These are phyloP conservation scores for Primulina tabacum DNA, from an alignment of 257 asterid genomes.

Conservation along the genomic window DNA sequence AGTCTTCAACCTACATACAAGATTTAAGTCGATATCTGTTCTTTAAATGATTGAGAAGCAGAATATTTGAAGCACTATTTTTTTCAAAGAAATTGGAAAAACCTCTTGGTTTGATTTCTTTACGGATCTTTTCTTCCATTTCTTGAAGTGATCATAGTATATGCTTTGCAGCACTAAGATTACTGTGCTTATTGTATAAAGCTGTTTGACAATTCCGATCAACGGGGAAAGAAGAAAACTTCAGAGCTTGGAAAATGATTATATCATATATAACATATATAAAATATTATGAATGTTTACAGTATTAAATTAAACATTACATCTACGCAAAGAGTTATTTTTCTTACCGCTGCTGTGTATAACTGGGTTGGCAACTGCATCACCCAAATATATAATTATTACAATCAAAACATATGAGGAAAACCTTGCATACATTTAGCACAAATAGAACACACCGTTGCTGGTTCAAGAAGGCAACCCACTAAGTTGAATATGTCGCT, in stretches of 20 bases:
- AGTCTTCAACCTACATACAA: constrained; percentile 49
- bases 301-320: no score
- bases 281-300: no score
- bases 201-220: constrained; percentile 41
- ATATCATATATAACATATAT: no score
- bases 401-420: neutral
- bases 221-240: neutral
- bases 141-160: constrained; percentile 60
- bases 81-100: neutral
- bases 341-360: constrained; percentile 82
- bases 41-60: neutral
- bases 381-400: neutral
- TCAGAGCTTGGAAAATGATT: neutral
- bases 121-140: constrained; percentile 31
- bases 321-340: neutral
- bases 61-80: neutral
- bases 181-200: constrained; percentile 63
- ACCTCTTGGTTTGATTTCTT: constrained; percentile 42
- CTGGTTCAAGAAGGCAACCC: constrained; percentile 94
- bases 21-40: neutral
- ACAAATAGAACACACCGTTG: constrained; percentile 51
- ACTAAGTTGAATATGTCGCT: constrained; percentile 75
- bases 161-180: constrained; percentile 71
- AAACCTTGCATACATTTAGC: neutral
- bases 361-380: constrained; percentile 90